Base-by-base conservation (phyloP, 1,284 basidiomycete genomes). In the Ceratobasidium sp. region DNA sequence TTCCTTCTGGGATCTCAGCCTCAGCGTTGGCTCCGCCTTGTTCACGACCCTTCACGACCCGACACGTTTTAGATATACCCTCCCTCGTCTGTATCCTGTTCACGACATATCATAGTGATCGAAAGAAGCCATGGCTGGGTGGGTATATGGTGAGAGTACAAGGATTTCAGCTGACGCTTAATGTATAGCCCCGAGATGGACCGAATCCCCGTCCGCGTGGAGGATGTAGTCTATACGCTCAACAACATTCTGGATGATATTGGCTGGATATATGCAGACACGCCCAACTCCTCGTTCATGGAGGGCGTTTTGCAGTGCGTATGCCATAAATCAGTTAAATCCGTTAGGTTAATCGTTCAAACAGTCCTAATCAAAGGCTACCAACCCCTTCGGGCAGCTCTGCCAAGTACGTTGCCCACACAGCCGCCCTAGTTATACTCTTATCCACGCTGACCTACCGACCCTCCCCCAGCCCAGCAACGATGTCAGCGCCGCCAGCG, bases 241-340 rank as follows among this genome's bases (percentile, higher is more conserved):
- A 71, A 71, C 53, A 71, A 59, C 41, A 59, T 71, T 22, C 1
- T 59, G 27, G 68, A 59, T 41, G 68, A 59, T 41, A 59, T 71
- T 27, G n/a, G 8, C 22, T 9, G 43, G 22, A 71, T 59, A 27
- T 59, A 71, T 59, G 54, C 68, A 31, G 31, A 22, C 31, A 43
- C 34, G 16, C 29, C 46, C n/a, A 8, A 37, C 29, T 11, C 22
- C 11, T n/a, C n/a, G 14, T n/a, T 19, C 48, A 31, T 41, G 61
- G 61, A 48, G 22, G 34, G 8, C 34, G 24, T 16, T 8, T 22
- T 13, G 11, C 16, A 9, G 63, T 65, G 31, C 43, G 63, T 65
- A 49, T 3, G 22, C 7, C 16, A 11, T 29, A 8, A 11, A 34
- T 1, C 14, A 29, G 11, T 34, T 19, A 24, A 7, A 14, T 29